Evolutionary conservation across 2,329 filamentous ascomycete species (phyloP).

Genomic region (Truncatella angustata): DNA sequence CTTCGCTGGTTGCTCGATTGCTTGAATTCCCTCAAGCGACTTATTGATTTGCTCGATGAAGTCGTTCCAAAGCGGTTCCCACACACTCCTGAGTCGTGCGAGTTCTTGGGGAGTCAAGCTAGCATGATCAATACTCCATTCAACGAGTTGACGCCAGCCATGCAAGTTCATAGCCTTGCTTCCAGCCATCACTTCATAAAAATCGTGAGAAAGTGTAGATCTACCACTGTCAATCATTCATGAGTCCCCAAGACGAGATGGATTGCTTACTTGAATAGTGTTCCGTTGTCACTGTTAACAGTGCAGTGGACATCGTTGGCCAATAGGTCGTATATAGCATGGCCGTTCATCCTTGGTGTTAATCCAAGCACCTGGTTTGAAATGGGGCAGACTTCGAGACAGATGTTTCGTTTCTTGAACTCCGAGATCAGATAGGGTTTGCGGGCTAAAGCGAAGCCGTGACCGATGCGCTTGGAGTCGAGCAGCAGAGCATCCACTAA

Average conservation of each 20-base stretch:
- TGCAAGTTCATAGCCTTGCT: slow-evolving; percentile 64
- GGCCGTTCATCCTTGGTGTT: slow-evolving; percentile 62
- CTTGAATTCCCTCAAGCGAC: background rate
- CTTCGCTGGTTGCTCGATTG: background rate
- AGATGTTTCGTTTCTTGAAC: slow-evolving; percentile 63
- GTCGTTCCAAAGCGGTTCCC: slow-evolving; percentile 54
- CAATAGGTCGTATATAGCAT: slow-evolving; percentile 65
- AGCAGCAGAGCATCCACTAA: slow-evolving; percentile 67
- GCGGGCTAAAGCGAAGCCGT: slow-evolving; percentile 67
- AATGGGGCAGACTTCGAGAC: slow-evolving; percentile 74
- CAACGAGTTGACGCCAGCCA: slow-evolving; percentile 67
- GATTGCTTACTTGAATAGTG: slow-evolving; percentile 60
- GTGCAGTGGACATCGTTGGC: slow-evolving; percentile 74
- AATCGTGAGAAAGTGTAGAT: slow-evolving; percentile 71
- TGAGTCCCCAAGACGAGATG: background rate
- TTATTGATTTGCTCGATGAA: slow-evolving; percentile 55
- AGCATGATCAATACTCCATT: slow-evolving; percentile 63
- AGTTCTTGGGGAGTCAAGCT: slow-evolving; percentile 47
- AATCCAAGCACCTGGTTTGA: slow-evolving; percentile 75
- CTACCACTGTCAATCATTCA: slow-evolving; percentile 34
- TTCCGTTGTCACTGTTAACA: slow-evolving; percentile 73
- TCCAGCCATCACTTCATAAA: slow-evolving; percentile 74
- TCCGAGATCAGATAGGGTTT: slow-evolving; percentile 65
- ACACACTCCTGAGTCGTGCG: slow-evolving; percentile 33
- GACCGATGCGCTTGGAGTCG: slow-evolving; percentile 67